These are phyloP conservation scores for Phoma sp. DNA, from an alignment of 2,329 filamentous ascomycete species.

Conservation along the genomic window DNA sequence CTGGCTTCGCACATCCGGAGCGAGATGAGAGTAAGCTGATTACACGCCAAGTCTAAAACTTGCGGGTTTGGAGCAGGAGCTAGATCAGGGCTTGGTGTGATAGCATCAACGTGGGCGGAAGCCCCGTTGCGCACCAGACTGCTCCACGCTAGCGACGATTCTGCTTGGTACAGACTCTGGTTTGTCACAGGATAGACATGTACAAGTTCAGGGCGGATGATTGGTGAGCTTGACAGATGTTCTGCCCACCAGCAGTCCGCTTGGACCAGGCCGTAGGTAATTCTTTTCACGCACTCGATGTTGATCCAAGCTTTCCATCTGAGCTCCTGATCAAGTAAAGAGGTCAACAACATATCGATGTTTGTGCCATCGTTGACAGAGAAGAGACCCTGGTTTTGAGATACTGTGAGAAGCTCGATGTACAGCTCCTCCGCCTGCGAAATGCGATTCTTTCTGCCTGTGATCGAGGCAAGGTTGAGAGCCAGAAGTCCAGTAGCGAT, in stretches of 20 bases:
- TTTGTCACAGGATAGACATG: conserved; percentile 57
- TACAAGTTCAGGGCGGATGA: conserved; percentile 56
- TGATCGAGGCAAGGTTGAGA: conserved; percentile 59
- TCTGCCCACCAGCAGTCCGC: conserved; percentile 59
- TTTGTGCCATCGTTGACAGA: conserved; percentile 52
- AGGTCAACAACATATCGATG: conserved; percentile 52
- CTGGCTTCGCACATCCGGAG: conserved; percentile 46
- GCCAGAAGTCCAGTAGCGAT: conserved; percentile 58
- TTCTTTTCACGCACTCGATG: conserved; percentile 60
- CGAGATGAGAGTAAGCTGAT: conserved; percentile 41
- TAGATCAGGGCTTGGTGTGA: conserved; percentile 36
- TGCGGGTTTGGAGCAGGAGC: conserved; percentile 5
- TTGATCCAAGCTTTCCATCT: conserved; percentile 62
- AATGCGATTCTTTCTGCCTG: conserved; percentile 54
- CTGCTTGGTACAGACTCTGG: conserved; percentile 55
- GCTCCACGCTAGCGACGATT: conserved; percentile 44
- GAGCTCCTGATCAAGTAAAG: conserved; percentile 54
- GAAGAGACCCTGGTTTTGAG: conserved; percentile 61
- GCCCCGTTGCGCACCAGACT: conserved; percentile 40
- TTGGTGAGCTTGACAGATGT: conserved; percentile 57
- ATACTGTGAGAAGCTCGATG: conserved; percentile 57
- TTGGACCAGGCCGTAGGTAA: conserved; percentile 57
- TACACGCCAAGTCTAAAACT: conserved; percentile 20
- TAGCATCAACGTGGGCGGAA: conserved; percentile 39
- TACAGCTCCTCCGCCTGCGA: conserved; percentile 61